Evolutionary conservation across 2,329 filamentous ascomycete species (phyloP), one percentile per base, ranked within the genome.

Genomic region (Aureobasidium sp.): DNA sequence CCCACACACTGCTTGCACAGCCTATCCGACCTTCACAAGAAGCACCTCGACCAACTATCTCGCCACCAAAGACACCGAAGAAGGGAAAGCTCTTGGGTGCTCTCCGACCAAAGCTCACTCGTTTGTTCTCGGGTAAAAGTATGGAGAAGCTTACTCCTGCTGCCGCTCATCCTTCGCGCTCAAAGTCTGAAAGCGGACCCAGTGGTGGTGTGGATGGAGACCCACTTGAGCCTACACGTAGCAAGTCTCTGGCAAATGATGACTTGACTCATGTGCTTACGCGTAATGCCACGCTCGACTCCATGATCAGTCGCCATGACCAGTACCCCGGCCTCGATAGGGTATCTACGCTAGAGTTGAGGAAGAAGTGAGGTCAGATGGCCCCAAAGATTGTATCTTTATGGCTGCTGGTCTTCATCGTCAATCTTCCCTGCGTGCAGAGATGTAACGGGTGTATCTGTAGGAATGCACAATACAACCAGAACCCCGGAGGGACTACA

Each of bases 301-400:
- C 70, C 50, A 64, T 74, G 60, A 71, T 76, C 42, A 73, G 73
- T 63, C 66, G 77, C 61, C 77, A 79, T 64, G 77, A 79, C 64
- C 75, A 76, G 69, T 78, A 73, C 64, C 66, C 67, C 50, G 71
- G 69, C 1, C 16, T 34, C 30, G 47, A 49, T 5, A 34, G 47
- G 30, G 27, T 34, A 16, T 3, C 47, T 11, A 21, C 47, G 3
- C 9, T 49, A 16, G 47, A 58, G 21, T n/a, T 48, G 42, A 48
- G 55, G 34, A 59, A 32, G 55, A 49, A 32, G 25, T 39, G 30
- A 48, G 14, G 11, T 6, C 30, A 25, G 5, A 10, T 9, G 34
- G 25, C 13, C 13, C 9, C 6, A 10, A 5, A 3, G 11, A 27
- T 51, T 8, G 30, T 25, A 10, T 51, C 3, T n/a, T 27, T 39